These are phyloP conservation scores for Pascua sp. DNA, from an alignment of 1,284 basidiomycete species.

Conservation along the genomic window DNA sequence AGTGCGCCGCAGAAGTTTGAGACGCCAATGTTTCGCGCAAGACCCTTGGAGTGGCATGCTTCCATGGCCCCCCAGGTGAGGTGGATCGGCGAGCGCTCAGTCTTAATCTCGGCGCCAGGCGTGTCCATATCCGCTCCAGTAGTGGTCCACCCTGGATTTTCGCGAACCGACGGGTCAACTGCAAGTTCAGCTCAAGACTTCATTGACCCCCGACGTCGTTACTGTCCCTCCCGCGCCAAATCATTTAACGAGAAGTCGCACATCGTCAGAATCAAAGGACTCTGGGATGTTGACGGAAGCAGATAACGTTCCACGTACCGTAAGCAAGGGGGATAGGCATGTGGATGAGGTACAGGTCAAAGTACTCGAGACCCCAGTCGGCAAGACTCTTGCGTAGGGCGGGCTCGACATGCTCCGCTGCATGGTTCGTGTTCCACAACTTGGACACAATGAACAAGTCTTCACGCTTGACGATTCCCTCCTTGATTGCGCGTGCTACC, in stretches of 20 bases:
- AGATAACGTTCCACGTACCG: too few relatives aligned
- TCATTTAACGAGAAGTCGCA: too few relatives aligned
- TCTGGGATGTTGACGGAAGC: too few relatives aligned
- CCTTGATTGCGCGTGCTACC: constrained; percentile 54
- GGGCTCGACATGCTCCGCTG: constrained; percentile 12
- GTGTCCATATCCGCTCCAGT: too few relatives aligned
- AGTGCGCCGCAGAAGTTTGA: constrained; percentile 63
- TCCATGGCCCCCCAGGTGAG: constrained; percentile 72
- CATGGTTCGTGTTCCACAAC: constrained; percentile 69
- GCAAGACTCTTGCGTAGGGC: constrained; percentile 20
- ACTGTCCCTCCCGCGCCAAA: too few relatives aligned
- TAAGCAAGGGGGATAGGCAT: constrained; percentile 47
- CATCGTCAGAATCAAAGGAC: too few relatives aligned
- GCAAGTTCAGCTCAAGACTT: too few relatives aligned
- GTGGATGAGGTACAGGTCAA: constrained; percentile 67
- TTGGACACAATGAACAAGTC: constrained; percentile 57
- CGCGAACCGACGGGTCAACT: constrained; percentile 8
- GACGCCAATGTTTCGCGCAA: constrained; percentile 75
- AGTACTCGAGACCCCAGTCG: constrained; percentile 67
- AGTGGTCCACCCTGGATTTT: constrained; percentile 11
- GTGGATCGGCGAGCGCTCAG: constrained; percentile 25
- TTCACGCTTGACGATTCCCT: constrained; percentile 58
- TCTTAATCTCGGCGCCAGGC: constrained; percentile 1
- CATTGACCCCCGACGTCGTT: too few relatives aligned
- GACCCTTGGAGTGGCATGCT: constrained; percentile 60